Conservation (phyloP, 208 protist genomes). For the Naegleria lovaniensis region DNA sequence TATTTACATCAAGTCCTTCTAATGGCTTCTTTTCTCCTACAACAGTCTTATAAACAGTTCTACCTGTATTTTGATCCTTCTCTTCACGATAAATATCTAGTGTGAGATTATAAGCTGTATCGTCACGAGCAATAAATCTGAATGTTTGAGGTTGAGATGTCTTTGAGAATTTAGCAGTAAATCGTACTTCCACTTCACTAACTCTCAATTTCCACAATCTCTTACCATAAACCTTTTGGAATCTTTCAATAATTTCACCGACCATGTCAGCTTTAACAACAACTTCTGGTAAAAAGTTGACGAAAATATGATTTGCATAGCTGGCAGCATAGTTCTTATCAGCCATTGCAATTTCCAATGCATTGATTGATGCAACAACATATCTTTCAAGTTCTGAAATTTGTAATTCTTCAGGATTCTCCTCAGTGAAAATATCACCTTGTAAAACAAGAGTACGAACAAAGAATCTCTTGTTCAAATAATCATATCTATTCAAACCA, state of each 20-base stretch:
- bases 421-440: constrained; percentile 60
- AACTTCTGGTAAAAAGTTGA: constrained; percentile 59
- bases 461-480: constrained; percentile 80
- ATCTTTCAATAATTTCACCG: constrained; percentile 39
- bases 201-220: constrained; percentile 53
- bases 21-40: background rate
- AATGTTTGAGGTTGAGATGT: background rate
- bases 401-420: constrained; percentile 31
- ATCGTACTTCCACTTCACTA: constrained; percentile 45
- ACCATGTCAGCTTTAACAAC: constrained; percentile 45
- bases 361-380: constrained; percentile 50
- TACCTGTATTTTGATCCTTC: background rate
- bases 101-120: constrained; percentile 21
- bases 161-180: constrained; percentile 31
- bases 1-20: constrained; percentile 30
- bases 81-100: constrained; percentile 10
- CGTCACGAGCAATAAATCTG: background rate
- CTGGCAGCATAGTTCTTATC: constrained; percentile 14
- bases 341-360: constrained; percentile 42
- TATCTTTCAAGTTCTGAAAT: constrained; percentile 44
- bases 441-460: constrained; percentile 76
- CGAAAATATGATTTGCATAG: constrained; percentile 52
- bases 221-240: constrained; percentile 46
- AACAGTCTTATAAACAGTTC: background rate
- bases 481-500: constrained; percentile 34